These are phyloP conservation scores for Solanum lycopersicoides DNA, from an alignment of 257 asterid genomes.

Conservation along the genomic window DNA sequence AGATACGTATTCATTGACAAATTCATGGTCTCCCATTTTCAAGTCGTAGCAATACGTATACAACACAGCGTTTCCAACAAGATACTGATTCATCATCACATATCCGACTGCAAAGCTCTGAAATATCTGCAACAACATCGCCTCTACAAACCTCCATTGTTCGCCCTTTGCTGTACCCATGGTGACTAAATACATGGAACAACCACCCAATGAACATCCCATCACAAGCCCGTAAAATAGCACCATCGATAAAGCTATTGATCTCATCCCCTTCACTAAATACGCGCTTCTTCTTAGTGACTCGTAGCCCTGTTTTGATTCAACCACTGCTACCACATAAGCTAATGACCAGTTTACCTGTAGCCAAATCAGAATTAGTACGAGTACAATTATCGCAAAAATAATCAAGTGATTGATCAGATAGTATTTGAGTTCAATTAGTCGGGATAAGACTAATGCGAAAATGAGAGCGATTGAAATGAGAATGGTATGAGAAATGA, in stretches of 20 bases:
- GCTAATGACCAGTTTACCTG: slow-evolving; percentile 3
- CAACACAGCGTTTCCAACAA: neutral
- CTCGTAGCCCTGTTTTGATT: neutral
- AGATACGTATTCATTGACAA: too few species aligned
- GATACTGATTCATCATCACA: neutral
- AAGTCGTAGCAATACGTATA: neutral
- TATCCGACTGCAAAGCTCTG: neutral
- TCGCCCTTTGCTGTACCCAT: slow-evolving; percentile 2
- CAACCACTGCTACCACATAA: neutral
- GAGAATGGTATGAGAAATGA: neutral
- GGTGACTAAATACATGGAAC: neutral
- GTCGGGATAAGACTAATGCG: neutral
- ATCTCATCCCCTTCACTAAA: neutral
- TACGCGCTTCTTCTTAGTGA: neutral
- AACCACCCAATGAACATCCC: slow-evolving; percentile 29
- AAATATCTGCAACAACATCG: neutral
- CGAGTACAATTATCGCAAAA: neutral
- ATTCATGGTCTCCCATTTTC: neutral
- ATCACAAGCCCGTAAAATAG: slow-evolving; percentile 22
- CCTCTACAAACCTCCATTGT: neutral
- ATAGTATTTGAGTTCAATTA: neutral
- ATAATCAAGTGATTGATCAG: neutral
- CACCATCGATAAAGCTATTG: neutral
- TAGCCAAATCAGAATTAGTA: neutral
- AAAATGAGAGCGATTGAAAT: neutral